Evolutionary conservation across 768 basidiomycete species (phyloP).

Genomic region (Austroboletus eburneus): DNA sequence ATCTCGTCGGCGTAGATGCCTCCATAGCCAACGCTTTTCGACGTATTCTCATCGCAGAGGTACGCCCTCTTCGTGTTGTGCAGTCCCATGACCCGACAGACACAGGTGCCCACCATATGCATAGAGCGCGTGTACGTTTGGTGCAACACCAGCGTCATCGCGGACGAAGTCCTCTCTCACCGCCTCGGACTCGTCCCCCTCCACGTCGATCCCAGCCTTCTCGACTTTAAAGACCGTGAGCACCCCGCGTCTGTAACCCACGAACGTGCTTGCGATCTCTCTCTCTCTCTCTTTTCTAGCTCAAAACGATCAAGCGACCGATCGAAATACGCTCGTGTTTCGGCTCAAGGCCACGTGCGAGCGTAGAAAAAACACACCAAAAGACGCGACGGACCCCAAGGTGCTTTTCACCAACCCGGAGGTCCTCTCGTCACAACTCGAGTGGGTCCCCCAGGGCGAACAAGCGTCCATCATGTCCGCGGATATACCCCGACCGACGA

Average conservation of each 20-base stretch:
- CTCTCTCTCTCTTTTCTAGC: slow-evolving; percentile 19
- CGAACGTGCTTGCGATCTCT: not conserved
- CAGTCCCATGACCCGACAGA: not conserved
- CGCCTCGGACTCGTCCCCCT: slow-evolving; percentile 91
- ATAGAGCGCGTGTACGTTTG: slow-evolving; percentile 90
- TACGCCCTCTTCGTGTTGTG: slow-evolving; percentile 31
- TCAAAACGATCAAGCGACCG: slow-evolving; percentile 63
- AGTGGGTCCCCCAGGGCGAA: slow-evolving; percentile 80
- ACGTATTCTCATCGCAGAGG: slow-evolving; percentile 92
- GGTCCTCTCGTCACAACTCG: slow-evolving; percentile 60
- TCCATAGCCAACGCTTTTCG: slow-evolving; percentile 94
- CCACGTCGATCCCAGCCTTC: slow-evolving; percentile 72
- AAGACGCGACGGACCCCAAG: slow-evolving; percentile 48
- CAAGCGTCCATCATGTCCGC: slow-evolving; percentile 59
- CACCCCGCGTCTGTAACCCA: not conserved
- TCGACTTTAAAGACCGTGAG: slow-evolving; percentile 53
- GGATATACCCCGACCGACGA: slow-evolving; percentile 59
- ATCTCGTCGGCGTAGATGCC: slow-evolving; percentile 92
- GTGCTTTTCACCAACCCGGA: slow-evolving; percentile 72
- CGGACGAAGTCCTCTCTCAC: slow-evolving; percentile 90
- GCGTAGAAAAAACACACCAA: slow-evolving; percentile 52
- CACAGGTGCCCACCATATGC: slow-evolving; percentile 83
- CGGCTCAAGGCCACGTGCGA: slow-evolving; percentile 63
- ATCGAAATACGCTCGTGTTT: slow-evolving; percentile 91
- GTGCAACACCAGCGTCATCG: slow-evolving; percentile 93